These are phyloP conservation scores for Fagopyrum homotropicum DNA, from an alignment of 148 eudicot genomes.

Conservation along the genomic window DNA sequence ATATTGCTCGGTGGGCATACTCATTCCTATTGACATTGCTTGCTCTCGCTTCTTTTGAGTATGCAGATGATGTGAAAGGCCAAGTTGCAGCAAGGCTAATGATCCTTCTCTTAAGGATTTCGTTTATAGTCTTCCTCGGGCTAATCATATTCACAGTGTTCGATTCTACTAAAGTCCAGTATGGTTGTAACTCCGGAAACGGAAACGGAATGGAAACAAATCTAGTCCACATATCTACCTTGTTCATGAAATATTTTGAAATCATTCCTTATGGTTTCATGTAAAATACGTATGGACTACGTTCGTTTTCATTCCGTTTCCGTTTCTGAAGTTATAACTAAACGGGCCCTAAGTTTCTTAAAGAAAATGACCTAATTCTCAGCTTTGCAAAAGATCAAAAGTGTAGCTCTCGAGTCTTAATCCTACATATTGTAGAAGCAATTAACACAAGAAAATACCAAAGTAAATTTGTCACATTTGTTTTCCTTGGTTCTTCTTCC, in stretches of 20 bases:
- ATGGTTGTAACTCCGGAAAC: too few relatives aligned
- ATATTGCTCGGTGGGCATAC: slow-evolving; percentile 55
- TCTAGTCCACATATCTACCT: too few relatives aligned
- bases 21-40: slow-evolving; percentile 46
- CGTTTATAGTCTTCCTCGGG: slow-evolving; percentile 47
- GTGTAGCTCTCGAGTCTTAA: not conserved
- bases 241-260: too few relatives aligned
- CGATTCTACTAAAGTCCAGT: too few relatives aligned
- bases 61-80: slow-evolving; percentile 32
- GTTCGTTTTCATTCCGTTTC: too few relatives aligned
- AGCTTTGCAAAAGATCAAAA: slow-evolving; percentile 26
- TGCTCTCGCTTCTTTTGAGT: slow-evolving; percentile 32
- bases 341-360: slow-evolving; percentile 31
- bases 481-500: not conserved
- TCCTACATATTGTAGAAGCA: not conserved
- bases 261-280: too few relatives aligned
- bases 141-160: slow-evolving; percentile 42
- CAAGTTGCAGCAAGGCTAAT: slow-evolving; percentile 22
- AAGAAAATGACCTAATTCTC: slow-evolving; percentile 34
- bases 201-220: too few relatives aligned
- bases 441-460: not conserved
- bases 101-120: slow-evolving; percentile 39
- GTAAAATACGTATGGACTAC: too few relatives aligned
- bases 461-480: not conserved
- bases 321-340: too few relatives aligned